Evolutionary conservation across 2,329 filamentous ascomycete genomes (phyloP).

Genomic region (Ophiostoma australiae): DNA sequence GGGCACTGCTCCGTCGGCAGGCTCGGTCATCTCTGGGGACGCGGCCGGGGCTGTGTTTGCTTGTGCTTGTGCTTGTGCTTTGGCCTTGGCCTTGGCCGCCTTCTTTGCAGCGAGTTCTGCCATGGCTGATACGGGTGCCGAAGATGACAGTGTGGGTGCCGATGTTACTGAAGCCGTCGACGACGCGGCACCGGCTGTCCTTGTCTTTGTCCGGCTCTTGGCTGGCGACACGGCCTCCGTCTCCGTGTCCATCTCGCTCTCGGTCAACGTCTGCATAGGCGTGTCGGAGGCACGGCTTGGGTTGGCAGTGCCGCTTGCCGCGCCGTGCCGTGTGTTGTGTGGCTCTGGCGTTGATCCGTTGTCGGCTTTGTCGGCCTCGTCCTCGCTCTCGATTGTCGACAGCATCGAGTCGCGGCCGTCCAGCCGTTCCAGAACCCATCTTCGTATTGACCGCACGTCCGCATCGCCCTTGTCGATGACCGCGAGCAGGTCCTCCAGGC

Average conservation of each 20-base stretch:
- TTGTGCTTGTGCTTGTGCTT: neutral
- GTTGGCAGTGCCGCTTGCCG: neutral
- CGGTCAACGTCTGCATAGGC: conserved; percentile 1
- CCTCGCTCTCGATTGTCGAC: conserved; percentile 45
- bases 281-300: neutral
- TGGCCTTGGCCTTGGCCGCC: conserved; percentile 11
- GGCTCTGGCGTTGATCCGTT: conserved; percentile 55
- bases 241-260: conserved; percentile 26
- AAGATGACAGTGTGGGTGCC: neutral
- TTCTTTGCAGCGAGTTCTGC: conserved; percentile 9
- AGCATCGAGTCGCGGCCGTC: conserved; percentile 56
- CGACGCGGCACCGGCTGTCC: conserved; percentile 21
- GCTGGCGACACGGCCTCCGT: conserved; percentile 38
- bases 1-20: conserved; percentile 34
- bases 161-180: conserved; percentile 20
- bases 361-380: conserved; percentile 62
- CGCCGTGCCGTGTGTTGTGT: conserved; percentile 1
- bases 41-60: conserved; percentile 19
- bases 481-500: conserved; percentile 78
- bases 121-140: conserved; percentile 9
- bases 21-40: conserved; percentile 22
- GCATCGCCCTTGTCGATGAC: conserved; percentile 80
- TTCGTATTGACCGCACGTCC: conserved; percentile 61
- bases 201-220: conserved; percentile 28
- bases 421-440: conserved; percentile 64